These are phyloP conservation scores for Teratosphaeria gauchensis DNA, from an alignment of 2,329 filamentous ascomycete species.

Conservation along the genomic window DNA sequence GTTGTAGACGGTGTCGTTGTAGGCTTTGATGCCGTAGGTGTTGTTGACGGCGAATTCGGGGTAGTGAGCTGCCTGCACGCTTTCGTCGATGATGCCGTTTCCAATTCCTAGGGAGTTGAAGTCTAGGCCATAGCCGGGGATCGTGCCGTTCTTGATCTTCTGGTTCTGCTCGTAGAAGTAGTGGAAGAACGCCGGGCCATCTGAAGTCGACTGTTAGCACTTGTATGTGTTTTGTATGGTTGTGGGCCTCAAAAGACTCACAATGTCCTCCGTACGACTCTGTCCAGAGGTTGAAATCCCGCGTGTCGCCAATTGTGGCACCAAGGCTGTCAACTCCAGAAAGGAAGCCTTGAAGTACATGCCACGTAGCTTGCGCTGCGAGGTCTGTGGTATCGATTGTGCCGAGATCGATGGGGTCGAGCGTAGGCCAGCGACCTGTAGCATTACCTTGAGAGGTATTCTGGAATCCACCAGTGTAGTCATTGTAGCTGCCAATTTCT, in stretches of 20 bases:
- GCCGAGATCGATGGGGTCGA: conserved; percentile 31
- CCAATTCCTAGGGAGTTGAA: conserved; percentile 44
- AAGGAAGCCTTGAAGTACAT: conserved; percentile 47
- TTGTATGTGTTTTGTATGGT: no score
- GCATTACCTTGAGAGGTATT: conserved; percentile 27
- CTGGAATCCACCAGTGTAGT: conserved; percentile 26
- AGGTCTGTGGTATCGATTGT: conserved; percentile 47
- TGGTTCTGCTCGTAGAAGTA: conserved; percentile 39
- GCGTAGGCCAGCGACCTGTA: conserved; percentile 32
- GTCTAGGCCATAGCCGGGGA: conserved; percentile 35
- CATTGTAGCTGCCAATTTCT: conserved; percentile 32
- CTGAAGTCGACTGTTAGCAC: no score
- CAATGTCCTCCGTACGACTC: conserved; percentile 55
- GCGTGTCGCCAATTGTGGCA: conserved; percentile 37
- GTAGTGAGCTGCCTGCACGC: conserved; percentile 40
- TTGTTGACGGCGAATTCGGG: conserved; percentile 47
- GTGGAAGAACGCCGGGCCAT: conserved; percentile 8
- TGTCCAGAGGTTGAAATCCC: conserved; percentile 49
- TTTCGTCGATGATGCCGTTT: conserved; percentile 47
- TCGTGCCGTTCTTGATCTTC: conserved; percentile 40
- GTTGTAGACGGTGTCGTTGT: conserved; percentile 51
- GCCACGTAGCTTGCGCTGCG: conserved; percentile 45
- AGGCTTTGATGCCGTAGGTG: conserved; percentile 45
- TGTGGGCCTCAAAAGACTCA: no score
- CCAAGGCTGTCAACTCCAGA: conserved; percentile 40